Evolutionary conservation across 768 basidiomycete species (phyloP).

Genomic region (Xerocomellus amylosporus): DNA sequence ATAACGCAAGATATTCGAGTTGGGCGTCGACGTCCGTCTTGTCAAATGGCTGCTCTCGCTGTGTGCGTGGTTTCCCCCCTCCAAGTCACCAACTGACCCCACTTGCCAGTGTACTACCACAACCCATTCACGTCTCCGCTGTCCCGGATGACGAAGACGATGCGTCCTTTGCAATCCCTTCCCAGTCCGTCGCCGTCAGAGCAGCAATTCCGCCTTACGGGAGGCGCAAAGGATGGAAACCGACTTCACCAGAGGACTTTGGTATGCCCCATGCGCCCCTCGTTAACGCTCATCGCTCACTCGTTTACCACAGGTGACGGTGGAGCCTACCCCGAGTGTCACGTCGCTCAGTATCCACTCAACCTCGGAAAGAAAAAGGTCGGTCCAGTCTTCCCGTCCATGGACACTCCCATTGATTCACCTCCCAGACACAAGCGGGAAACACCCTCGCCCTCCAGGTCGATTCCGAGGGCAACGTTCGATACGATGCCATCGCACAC

Average conservation of each 20-base stretch:
- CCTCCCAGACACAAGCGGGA: constrained; percentile 73
- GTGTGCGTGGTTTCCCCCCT: constrained; percentile 49
- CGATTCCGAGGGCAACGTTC: constrained; percentile 92
- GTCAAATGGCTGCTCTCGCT: constrained; percentile 65
- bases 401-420: background rate
- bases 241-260: constrained; percentile 78
- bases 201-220: constrained; percentile 78
- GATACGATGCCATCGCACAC: constrained; percentile 94
- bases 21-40: constrained; percentile 19
- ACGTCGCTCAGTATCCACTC: constrained; percentile 94
- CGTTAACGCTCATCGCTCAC: background rate
- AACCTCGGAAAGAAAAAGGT: constrained; percentile 96
- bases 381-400: constrained; percentile 18
- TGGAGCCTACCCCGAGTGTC: constrained; percentile 91
- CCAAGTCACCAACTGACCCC: constrained; percentile 2
- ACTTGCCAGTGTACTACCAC: constrained; percentile 58
- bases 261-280: constrained; percentile 45
- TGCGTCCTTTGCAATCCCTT: constrained; percentile 27
- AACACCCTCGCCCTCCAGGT: constrained; percentile 97
- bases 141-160: constrained; percentile 63
- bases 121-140: constrained; percentile 53
- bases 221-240: constrained; percentile 82
- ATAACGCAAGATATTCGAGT: constrained; percentile 9
- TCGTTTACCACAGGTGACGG: constrained; percentile 59
- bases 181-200: constrained; percentile 47